phyloP scores from a whole-genome alignment of 202 grass and related monocot species.

The Brachypodium distachyon region DNA sequence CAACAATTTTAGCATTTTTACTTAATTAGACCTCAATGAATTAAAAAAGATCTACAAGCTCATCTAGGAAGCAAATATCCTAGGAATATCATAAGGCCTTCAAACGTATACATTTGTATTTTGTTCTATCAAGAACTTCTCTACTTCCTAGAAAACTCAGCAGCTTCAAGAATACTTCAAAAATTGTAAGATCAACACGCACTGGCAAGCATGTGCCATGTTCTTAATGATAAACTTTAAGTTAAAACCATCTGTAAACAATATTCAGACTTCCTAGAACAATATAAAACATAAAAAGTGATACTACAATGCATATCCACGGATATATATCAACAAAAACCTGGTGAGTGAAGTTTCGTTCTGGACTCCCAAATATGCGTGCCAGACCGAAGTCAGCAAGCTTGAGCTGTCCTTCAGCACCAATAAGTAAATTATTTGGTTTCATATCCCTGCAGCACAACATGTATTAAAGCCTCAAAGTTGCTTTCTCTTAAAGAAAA shows the following conservation, averaged over 20 bases:
- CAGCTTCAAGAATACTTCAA: neutral
- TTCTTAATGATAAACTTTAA: neutral
- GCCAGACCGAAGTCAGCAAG: constrained; percentile 96
- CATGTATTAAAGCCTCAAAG: constrained; percentile 8
- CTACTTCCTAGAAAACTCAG: neutral
- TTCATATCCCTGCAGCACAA: constrained; percentile 89
- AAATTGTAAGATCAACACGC: neutral
- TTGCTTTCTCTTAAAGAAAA: constrained; percentile 10
- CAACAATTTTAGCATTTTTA: neutral
- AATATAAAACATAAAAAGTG: neutral
- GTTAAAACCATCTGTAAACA: neutral
- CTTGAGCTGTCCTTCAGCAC: constrained; percentile 84
- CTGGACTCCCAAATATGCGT: constrained; percentile 89
- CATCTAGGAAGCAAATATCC: neutral
- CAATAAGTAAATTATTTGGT: constrained; percentile 96
- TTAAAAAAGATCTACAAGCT: neutral
- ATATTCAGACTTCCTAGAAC: neutral
- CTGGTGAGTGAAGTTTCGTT: constrained; percentile 94
- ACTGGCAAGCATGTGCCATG: neutral
- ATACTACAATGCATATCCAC: neutral
- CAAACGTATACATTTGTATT: neutral
- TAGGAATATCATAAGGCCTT: neutral
- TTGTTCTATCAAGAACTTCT: neutral
- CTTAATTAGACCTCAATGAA: neutral
- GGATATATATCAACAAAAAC: constrained; percentile 30